These are phyloP conservation scores for Penicillium robsamsonii DNA, from an alignment of 495 filamentous ascomycete genomes.

Conservation along the genomic window DNA sequence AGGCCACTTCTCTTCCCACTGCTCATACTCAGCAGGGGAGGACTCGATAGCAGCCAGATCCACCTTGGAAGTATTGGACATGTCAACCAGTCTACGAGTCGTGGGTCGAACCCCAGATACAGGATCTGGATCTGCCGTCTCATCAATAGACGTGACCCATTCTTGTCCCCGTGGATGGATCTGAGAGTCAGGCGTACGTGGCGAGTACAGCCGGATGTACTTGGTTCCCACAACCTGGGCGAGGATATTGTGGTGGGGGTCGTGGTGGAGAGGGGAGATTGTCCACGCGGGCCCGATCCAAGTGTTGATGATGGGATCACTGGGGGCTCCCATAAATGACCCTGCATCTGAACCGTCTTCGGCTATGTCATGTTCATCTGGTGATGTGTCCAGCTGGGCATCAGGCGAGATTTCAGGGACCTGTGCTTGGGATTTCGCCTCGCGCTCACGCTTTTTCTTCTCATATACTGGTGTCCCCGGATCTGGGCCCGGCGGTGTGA, in stretches of 20 bases:
- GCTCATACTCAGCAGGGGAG: conserved; percentile 45
- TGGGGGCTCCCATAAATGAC: conserved; percentile 20
- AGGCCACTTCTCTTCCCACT: conserved; percentile 55
- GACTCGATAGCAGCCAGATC: conserved; percentile 61
- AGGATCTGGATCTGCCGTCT: conserved; percentile 16
- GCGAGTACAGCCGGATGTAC: conserved; percentile 83
- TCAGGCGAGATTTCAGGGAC: conserved; percentile 34
- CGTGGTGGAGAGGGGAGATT: conserved; percentile 88
- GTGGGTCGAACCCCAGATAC: conserved; percentile 5
- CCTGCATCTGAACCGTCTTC: conserved; percentile 12
- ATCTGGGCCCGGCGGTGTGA: conserved; percentile 49
- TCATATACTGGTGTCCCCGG: conserved; percentile 49
- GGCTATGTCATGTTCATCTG: conserved; percentile 32
- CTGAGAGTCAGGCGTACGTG: conserved; percentile 52
- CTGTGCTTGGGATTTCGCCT: conserved; percentile 4
- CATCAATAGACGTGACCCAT: conserved; percentile 42
- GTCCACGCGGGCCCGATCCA: conserved; percentile 91
- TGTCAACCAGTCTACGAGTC: conserved; percentile 60
- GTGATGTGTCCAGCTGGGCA: conserved; percentile 14
- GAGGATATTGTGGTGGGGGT: conserved; percentile 91
- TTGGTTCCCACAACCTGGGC: conserved; percentile 88
- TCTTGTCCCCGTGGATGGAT: conserved; percentile 69
- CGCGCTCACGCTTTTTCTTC: conserved; percentile 41
- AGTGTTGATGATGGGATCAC: conserved; percentile 63
- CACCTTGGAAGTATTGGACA: conserved; percentile 83